Base-by-base conservation (phyloP, 345 rosid species). In the Linum trigynum region DNA sequence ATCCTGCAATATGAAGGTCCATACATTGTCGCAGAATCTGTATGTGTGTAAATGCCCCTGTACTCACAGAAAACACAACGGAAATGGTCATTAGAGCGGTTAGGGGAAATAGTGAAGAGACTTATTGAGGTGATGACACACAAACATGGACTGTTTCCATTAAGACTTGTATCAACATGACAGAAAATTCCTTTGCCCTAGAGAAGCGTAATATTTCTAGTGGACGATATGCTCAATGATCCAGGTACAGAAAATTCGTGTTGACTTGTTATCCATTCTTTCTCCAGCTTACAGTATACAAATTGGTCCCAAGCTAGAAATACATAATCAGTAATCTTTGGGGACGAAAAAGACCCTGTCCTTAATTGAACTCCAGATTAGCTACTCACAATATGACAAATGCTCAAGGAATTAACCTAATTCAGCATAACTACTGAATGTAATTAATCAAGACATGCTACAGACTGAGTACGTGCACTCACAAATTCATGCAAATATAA, bases 1-100 rank as follows among this genome's bases (percentile, higher is more conserved):
- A 57, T 80, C 70, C 72, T 86, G 96, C 69, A 95, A 76, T 76
- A 95, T 91, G 83, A 95, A 95, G 57, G 99, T 95, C 99, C 99
- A 95, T 14, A 95, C 96, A 39, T 89, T 89, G 92, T 95, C 99
- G 69, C 99, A 91, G 84, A 90, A 94, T 78, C 99, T 86, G 78
- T 94, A 94, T 11, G 96, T 94, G 81, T 94, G 99, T 69, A 95
- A 81, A 79, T 95, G 99, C 42, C 99, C 99, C 99, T 91, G 87
- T 38, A 57, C 23, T 37, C 53, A 48, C 15, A 48, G 14, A 48
- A 48, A 48, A 48, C 53, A 23, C 32, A 23, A 23, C 32, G 32
- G 1, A 23, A 0, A 23, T 23, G 32, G 32, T 23, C 32, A 23
- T 23, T 23, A 23, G 32, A 23, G 32, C 32, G 32, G 32, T 23